Evolutionary conservation across 1,284 basidiomycete species (phyloP), one percentile per base, ranked within the genome.

Genomic region (Melampsora larici-populina): DNA sequence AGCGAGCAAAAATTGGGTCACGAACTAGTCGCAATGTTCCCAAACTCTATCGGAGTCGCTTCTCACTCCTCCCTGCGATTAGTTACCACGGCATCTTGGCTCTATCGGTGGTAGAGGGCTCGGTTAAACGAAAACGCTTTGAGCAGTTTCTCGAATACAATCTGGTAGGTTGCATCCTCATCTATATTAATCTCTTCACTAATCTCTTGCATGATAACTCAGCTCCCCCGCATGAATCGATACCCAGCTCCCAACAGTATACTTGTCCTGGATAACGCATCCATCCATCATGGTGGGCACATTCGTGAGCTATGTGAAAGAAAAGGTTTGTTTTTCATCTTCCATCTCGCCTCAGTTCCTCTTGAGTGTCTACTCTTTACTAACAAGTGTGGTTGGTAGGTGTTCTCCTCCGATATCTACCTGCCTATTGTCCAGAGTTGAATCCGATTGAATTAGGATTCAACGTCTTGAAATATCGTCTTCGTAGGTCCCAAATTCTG

Each of bases 201-300:
- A n/a, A n/a, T n/a, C n/a, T n/a, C n/a, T 36, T 36, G 9, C 9
- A 36, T 36, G 36, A 3, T 68, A 11, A 15, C 48, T 21, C 31
- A 68, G 66, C 40, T 68, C 8, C 66, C 66, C 17, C 64, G 43
- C 0, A 68, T 68, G 66, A 68, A n/a, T n/a, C n/a, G n/a, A n/a
- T n/a, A n/a, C n/a, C n/a, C n/a, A n/a, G n/a, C n/a, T n/a, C n/a
- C n/a, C n/a, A 68, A 68, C 1, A 48, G n/a, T 4, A 4, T 68
- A 0, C 66, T 68, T 48, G 40, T 68, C 3, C 51, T 21, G 3
- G 66, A 68, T 26, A 68, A 68, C 17, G 43, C 66, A 24, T 21
- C 21, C 4, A 48, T 68, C 11, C 66, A 68, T 29, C n/a, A 48
- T 17, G 51, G 17, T 48, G 46, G 15, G 31, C 2, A 13, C 13